Evolutionary conservation across 2,329 filamentous ascomycete genomes (phyloP), one percentile per base, ranked within the genome.

Genomic region (Tricladium varicosporioides): DNA sequence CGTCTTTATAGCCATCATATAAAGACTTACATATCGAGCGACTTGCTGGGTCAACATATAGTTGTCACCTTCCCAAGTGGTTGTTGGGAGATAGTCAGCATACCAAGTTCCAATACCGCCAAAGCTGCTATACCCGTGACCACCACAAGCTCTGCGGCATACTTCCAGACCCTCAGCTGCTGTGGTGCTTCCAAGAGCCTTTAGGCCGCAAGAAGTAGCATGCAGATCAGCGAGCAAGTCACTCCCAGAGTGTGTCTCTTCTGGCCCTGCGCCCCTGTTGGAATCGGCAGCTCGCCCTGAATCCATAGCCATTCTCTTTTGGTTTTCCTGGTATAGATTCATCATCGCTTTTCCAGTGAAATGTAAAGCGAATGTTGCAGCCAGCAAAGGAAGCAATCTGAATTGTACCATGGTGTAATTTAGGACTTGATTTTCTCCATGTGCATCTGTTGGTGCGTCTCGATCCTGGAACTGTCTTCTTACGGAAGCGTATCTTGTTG

Each of bases 41-140:
- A 91, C 88, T 74, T 92, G 88, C 71, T 92, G 88, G 9, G 87
- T 89, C 58, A 92, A 77, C 88, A 92, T 91, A 76, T 89, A 91
- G 76, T 67, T 91, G 75, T 91, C 88, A 46, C 88, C 88, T 70
- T 91, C 88, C 67, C 67, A 72, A 5, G 71, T 73, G 13, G 78
- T 72, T 0, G 82, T 88, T 14, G 89, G 87, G 1, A 91, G 78
- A 69, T 91, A 91, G 70, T 92, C 88, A 27, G 87, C 80, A 66
- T 91, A 92, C 80, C 83, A 89, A 15, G 81, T 75, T 1, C 87
- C 88, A 63, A 92, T 89, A n/a, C 89, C 89, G 54, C 84, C 84
- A 75, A 91, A 90, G 66, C 80, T 84, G 54, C 80, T 85, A 76
- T 91, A 92, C 48, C 88, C 88, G 70, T 92, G 89, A 5, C 89